Conservation (phyloP, 257 asterid genomes). For the Haberlea rhodopensis region DNA sequence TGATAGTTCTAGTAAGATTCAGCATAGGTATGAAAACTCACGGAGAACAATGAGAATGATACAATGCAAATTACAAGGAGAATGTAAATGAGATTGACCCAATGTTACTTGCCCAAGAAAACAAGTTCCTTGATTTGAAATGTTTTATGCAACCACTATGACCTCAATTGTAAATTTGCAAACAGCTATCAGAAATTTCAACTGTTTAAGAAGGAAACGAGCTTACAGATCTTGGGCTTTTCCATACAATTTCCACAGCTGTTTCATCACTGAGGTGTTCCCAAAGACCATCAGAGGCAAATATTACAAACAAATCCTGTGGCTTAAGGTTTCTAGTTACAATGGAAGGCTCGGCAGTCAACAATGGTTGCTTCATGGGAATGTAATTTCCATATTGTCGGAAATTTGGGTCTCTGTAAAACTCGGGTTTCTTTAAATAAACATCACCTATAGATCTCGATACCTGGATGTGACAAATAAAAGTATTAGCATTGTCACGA, state of each 20-base stretch:
- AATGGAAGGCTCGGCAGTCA: constrained; percentile 90
- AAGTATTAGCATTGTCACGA: constrained; percentile 10
- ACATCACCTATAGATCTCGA: constrained; percentile 95
- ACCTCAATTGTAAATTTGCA: not conserved
- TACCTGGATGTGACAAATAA: constrained; percentile 49
- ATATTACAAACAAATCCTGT: constrained; percentile 75
- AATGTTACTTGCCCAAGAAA: not conserved
- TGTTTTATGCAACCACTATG: too few species aligned
- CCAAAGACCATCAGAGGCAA: constrained; percentile 99
- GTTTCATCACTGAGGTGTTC: constrained; percentile 80
- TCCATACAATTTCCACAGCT: constrained; percentile 78
- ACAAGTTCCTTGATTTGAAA: not conserved
- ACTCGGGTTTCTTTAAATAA: constrained; percentile 87
- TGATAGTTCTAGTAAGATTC: too few species aligned
- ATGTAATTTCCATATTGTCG: constrained; percentile 52
- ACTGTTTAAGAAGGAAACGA: not conserved
- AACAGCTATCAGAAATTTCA: not conserved
- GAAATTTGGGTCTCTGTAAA: constrained; percentile 69
- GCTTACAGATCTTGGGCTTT: constrained; percentile 83
- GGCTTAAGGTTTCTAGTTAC: constrained; percentile 69
- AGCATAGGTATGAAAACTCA: not conserved
- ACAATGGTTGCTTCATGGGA: constrained; percentile 74
- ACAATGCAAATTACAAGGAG: not conserved
- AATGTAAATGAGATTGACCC: too few species aligned
- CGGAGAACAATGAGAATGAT: not conserved